These are phyloP conservation scores for Aureoboletus auriporus DNA, from an alignment of 768 basidiomycete species.

Conservation along the genomic window DNA sequence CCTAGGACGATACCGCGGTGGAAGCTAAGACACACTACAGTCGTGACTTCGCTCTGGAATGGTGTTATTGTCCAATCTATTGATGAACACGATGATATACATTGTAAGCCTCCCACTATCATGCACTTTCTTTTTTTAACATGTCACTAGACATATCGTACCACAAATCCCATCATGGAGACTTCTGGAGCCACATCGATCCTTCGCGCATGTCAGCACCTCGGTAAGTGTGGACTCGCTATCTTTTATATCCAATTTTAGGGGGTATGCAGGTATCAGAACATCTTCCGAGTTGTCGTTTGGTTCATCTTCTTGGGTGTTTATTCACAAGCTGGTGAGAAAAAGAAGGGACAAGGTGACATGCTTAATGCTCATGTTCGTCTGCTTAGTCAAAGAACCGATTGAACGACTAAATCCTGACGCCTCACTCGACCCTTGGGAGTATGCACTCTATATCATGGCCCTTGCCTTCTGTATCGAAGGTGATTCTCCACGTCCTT, in stretches of 20 bases:
- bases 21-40: conserved; percentile 34
- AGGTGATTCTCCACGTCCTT: conserved; percentile 43
- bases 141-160: conserved; percentile 60
- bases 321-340: conserved; percentile 80
- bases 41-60: conserved; percentile 77
- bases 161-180: conserved; percentile 44
- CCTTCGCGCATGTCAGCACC: conserved; percentile 80
- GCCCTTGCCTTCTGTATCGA: conserved; percentile 74
- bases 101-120: conserved; percentile 46
- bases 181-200: conserved; percentile 71
- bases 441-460: conserved; percentile 75
- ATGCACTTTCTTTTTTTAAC: conserved; percentile 4
- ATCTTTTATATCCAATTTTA: neutral
- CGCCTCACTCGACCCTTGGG: conserved; percentile 69
- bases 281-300: conserved; percentile 69
- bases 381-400: conserved; percentile 63
- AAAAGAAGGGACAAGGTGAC: neutral
- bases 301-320: conserved; percentile 77
- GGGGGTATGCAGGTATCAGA: conserved; percentile 63
- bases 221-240: conserved; percentile 35
- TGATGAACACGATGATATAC: conserved; percentile 70
- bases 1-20: neutral
- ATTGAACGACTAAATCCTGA: conserved; percentile 62
- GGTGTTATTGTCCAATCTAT: conserved; percentile 80
- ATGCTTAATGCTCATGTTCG: neutral